Conservation (phyloP, 2,329 filamentous ascomycete species). For the Drechslerella stenobrocha region DNA sequence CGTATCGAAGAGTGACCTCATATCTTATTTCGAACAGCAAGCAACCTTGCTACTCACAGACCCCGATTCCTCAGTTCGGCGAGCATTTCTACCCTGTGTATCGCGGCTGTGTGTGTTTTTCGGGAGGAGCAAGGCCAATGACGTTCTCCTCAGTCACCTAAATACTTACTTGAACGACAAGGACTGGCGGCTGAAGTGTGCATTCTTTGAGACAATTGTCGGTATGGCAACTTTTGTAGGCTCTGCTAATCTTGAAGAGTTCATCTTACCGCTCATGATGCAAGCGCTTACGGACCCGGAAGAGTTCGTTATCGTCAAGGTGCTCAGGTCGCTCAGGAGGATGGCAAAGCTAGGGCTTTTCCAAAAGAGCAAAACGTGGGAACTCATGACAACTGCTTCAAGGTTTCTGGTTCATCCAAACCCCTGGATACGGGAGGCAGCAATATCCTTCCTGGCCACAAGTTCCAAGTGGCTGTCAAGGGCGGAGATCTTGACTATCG, state of each 20-base stretch:
- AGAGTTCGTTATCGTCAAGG: constrained; percentile 89
- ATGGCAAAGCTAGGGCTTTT: constrained; percentile 87
- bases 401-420: constrained; percentile 93
- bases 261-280: constrained; percentile 92
- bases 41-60: constrained; percentile 90
- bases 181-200: constrained; percentile 94
- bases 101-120: constrained; percentile 94
- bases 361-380: constrained; percentile 81
- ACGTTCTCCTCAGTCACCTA: constrained; percentile 92
- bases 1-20: constrained; percentile 68
- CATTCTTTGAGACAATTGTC: constrained; percentile 93
- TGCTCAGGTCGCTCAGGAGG: constrained; percentile 81
- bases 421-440: constrained; percentile 88
- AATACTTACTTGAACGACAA: constrained; percentile 97
- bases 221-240: constrained; percentile 90
- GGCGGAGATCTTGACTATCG: constrained; percentile 80
- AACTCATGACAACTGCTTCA: constrained; percentile 78
- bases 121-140: constrained; percentile 84
- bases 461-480: constrained; percentile 73
- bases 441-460: constrained; percentile 78
- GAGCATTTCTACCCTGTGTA: constrained; percentile 89
- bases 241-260: constrained; percentile 85
- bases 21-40: constrained; percentile 81
- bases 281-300: constrained; percentile 91
- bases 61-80: constrained; percentile 77